These are phyloP conservation scores for Fusarium equiseti DNA, from an alignment of 2,329 filamentous ascomycete species.

Conservation along the genomic window DNA sequence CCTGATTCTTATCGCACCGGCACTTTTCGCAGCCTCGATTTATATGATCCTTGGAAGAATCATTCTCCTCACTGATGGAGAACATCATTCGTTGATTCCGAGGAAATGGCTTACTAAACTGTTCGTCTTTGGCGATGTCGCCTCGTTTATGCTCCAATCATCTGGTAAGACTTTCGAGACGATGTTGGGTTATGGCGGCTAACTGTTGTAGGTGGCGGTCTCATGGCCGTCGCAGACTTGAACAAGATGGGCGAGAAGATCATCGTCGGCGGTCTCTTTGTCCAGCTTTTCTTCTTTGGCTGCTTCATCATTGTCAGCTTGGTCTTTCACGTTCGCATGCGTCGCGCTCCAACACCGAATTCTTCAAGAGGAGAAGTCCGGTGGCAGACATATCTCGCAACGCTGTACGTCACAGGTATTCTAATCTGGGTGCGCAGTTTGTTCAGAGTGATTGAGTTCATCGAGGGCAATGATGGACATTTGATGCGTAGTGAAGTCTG, in stretches of 20 bases:
- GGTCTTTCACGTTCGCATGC: slow-evolving; percentile 58
- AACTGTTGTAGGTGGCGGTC: slow-evolving; percentile 36
- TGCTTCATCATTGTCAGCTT: slow-evolving; percentile 63
- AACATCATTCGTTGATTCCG: slow-evolving; percentile 56
- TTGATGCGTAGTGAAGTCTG: slow-evolving; percentile 52
- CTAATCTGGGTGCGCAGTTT: slow-evolving; percentile 58
- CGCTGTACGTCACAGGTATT: slow-evolving; percentile 44
- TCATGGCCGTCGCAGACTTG: slow-evolving; percentile 39
- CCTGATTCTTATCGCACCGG: slow-evolving; percentile 55
- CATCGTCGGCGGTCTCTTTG: slow-evolving; percentile 63
- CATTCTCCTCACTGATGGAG: slow-evolving; percentile 54
- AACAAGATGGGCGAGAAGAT: slow-evolving; percentile 58
- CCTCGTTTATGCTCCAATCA: slow-evolving; percentile 56
- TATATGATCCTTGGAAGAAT: slow-evolving; percentile 62
- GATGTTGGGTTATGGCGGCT: background rate
- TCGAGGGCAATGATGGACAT: slow-evolving; percentile 51
- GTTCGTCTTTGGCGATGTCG: slow-evolving; percentile 64
- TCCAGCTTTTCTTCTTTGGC: slow-evolving; percentile 68
- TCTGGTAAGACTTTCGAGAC: slow-evolving; percentile 10
- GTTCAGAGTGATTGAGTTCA: slow-evolving; percentile 59
- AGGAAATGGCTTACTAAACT: slow-evolving; percentile 61
- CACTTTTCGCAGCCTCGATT: slow-evolving; percentile 60
- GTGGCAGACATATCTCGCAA: slow-evolving; percentile 50
- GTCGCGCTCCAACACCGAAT: slow-evolving; percentile 19
- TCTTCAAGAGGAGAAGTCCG: slow-evolving; percentile 41